Evolutionary conservation across 2,329 filamentous ascomycete species (phyloP), one percentile per base, ranked within the genome.

Genomic region (Fusarium anguioides): DNA sequence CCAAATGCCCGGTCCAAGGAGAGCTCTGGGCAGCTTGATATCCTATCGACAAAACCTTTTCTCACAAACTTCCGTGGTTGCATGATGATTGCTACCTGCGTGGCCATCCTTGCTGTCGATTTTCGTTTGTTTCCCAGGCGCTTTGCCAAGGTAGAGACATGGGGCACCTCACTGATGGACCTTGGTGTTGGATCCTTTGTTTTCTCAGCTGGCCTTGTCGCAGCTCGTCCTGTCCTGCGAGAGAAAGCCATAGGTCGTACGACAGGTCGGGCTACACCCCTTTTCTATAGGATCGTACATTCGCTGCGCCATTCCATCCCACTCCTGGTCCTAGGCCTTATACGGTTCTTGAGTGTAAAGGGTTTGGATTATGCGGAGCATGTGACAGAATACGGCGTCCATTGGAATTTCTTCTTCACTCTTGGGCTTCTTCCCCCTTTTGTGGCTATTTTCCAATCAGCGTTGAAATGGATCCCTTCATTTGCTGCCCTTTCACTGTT

Each of bases 391-490:
- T 99, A 99, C 75, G 96, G 96, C 40, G 93, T 99, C 11, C 96
- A 99, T 78, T 99, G 96, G 96, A 99, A 99, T 78, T 99, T 99
- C 79, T 99, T 99, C 84, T 98, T 98, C 80, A 99, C 96, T 0
- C 84, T 99, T 11, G 94, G 89, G 8, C 86, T 97, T 45, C 81
- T 99, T 23, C 93, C 95, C 1, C 94, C 94, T 1, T 97, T 97
- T 73, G 89, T 97, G 50, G 94, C 95, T 26, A 77, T 96, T 0
- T 92, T 95, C 62, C 92, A 96, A 75, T 86, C 91, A 1, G 81
- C 89, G 0, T 86, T 95, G 58, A 82, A 84, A 17, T 74, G 91
- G 54, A 79, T 97, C 6, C 91, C 92, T 5, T 95, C 92, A 1
- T 95, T 93, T 74, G 90, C 93, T 17, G 82, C 87, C 3, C 84